Conservation (phyloP, 306 rosid species). For the Pterocarpus santalinus region DNA sequence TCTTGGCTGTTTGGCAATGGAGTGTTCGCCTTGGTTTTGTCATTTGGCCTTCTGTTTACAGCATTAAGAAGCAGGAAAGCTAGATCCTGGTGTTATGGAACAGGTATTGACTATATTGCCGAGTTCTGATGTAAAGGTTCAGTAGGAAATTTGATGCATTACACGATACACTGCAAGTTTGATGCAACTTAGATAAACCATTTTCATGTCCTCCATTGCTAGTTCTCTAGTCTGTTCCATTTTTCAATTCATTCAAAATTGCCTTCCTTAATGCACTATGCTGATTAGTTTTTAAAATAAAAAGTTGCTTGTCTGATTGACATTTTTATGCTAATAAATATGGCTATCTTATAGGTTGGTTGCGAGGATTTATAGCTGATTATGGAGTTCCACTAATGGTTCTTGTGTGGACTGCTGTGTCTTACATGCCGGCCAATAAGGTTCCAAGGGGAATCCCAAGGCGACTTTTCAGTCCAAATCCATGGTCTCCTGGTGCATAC, state of each 20-base stretch:
- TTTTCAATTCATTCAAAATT: constrained; percentile 14
- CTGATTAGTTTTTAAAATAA: constrained; percentile 15
- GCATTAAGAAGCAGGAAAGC: constrained; percentile 83
- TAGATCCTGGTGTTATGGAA: constrained; percentile 89
- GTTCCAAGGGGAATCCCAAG: constrained; percentile 87
- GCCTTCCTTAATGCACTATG: background rate
- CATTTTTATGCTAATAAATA: constrained; percentile 23
- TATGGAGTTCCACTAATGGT: constrained; percentile 92
- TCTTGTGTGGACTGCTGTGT: constrained; percentile 79
- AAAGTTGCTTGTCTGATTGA: background rate
- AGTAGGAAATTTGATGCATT: constrained; percentile 19
- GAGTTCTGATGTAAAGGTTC: constrained; percentile 8
- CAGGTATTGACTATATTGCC: constrained; percentile 57
- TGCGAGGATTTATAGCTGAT: constrained; percentile 83
- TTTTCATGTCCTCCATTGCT: constrained; percentile 10
- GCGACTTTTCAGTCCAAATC: constrained; percentile 90
- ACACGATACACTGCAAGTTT: background rate
- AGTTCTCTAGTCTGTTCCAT: background rate
- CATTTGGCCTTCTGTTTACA: constrained; percentile 84
- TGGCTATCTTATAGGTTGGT: constrained; percentile 57
- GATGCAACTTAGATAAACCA: background rate
- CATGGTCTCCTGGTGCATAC: constrained; percentile 89
- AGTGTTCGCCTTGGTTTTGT: constrained; percentile 85
- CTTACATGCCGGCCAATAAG: constrained; percentile 76
- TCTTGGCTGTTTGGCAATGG: constrained; percentile 92